A percentile compares a stretch with the other conserved stretches of the same genome.
Evolutionary conservation across 768 basidiomycete species (phyloP).

Genomic region (Suillus subalutaceus): DNA sequence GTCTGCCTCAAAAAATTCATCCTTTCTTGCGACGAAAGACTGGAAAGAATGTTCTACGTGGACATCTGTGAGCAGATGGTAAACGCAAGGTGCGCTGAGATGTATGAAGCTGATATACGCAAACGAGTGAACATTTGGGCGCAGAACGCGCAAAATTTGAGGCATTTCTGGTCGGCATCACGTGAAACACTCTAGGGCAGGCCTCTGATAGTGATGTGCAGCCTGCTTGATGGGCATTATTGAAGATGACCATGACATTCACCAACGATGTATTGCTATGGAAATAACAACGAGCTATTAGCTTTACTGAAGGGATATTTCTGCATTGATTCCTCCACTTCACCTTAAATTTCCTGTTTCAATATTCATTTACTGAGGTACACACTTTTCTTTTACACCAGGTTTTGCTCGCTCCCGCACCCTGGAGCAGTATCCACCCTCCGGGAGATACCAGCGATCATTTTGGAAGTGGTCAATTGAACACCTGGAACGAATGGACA

Average conservation of each 20-base stretch:
- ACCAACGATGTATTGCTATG: background rate
- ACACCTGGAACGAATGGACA: constrained; percentile 49
- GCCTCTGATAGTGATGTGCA: background rate
- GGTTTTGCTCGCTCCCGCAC: constrained; percentile 57
- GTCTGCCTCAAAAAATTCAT: constrained; percentile 1
- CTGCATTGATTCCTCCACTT: constrained; percentile 50
- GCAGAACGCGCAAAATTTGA: constrained; percentile 16
- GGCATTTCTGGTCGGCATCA: constrained; percentile 11
- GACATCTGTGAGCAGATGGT: constrained; percentile 13
- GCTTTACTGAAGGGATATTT: constrained; percentile 54
- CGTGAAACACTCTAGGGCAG: constrained; percentile 2
- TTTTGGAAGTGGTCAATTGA: constrained; percentile 79
- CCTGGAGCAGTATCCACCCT: constrained; percentile 62
- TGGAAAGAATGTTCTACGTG: constrained; percentile 24
- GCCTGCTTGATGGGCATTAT: background rate
- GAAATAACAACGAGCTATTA: constrained; percentile 33
- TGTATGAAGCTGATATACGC: constrained; percentile 16
- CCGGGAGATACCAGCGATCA: constrained; percentile 56
- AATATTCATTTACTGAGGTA: constrained; percentile 39
- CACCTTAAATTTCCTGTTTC: constrained; percentile 43
- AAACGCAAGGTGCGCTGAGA: constrained; percentile 11
- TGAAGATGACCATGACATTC: background rate
- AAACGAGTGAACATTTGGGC: constrained; percentile 28
- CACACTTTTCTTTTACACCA: constrained; percentile 58
- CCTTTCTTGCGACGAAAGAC: constrained; percentile 15